Evolutionary conservation across 345 rosid genomes (phyloP).

Genomic region (Eutrema yunnanense): DNA sequence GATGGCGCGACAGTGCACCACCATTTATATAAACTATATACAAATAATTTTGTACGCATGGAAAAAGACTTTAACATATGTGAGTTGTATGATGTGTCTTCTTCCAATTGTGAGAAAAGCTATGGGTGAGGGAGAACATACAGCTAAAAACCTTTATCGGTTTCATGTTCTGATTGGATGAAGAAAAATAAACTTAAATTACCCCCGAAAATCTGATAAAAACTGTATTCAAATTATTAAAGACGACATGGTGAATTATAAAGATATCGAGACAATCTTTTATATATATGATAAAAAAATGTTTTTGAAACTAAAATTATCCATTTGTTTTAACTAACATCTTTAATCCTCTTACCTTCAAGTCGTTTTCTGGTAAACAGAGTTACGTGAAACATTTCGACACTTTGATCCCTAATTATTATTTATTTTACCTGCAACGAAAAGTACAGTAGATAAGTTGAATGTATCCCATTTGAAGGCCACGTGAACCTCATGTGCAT

Average conservation of each 20-base stretch:
- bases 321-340: not conserved
- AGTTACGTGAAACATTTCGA: constrained; percentile 15
- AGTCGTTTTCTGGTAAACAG: not conserved
- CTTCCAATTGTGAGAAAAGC: constrained; percentile 3
- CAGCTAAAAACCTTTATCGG: not conserved
- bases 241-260: not conserved
- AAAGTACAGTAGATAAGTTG: not conserved
- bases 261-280: not conserved
- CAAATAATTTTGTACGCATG: not conserved
- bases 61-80: not conserved
- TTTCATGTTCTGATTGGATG: constrained; percentile 23
- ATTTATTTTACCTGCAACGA: not conserved
- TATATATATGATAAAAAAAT: not conserved
- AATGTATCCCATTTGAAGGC: not conserved
- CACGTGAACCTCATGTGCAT: constrained; percentile 25
- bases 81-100: constrained; percentile 24
- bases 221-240: not conserved
- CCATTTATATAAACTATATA: not conserved
- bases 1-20: constrained; percentile 16
- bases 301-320: not conserved
- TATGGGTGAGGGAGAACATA: constrained; percentile 1
- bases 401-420: not conserved
- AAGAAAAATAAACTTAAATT: not conserved
- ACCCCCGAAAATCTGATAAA: not conserved
- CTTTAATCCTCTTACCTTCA: not conserved